A percentile compares a stretch with the other conserved stretches of the same genome.
phyloP scores from a whole-genome alignment of 495 filamentous ascomycete genomes.

The Neurospora sp. region DNA sequence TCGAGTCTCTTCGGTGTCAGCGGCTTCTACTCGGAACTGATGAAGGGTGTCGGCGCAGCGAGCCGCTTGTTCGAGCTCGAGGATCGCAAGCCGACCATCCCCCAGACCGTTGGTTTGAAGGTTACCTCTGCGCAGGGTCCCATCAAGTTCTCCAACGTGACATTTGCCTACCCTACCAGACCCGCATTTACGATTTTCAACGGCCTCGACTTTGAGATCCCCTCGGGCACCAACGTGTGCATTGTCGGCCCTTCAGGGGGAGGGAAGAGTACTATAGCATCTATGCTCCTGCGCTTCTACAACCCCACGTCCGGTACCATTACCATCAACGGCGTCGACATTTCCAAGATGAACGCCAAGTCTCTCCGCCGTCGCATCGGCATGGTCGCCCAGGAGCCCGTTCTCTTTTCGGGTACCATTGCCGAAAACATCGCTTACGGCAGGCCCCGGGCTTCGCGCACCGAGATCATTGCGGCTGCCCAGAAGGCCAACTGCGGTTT shows the following conservation, averaged over 20 bases:
- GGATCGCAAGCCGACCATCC: constrained; percentile 81
- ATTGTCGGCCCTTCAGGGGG: constrained; percentile 93
- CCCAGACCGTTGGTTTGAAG: constrained; percentile 65
- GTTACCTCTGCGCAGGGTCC: constrained; percentile 75
- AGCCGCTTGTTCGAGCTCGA: constrained; percentile 92
- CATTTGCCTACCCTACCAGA: constrained; percentile 83
- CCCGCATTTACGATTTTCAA: constrained; percentile 88
- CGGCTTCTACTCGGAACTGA: constrained; percentile 93
- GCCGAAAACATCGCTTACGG: constrained; percentile 97
- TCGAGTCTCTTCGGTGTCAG: constrained; percentile 86
- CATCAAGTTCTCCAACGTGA: constrained; percentile 75
- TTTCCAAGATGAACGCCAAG: constrained; percentile 84
- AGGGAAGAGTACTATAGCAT: constrained; percentile 90
- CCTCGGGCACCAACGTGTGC: constrained; percentile 86
- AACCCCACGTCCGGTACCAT: constrained; percentile 68
- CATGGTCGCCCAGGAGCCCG: constrained; percentile 89
- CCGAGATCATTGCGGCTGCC: constrained; percentile 78
- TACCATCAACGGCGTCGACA: constrained; percentile 74
- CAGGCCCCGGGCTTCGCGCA: constrained; percentile 62
- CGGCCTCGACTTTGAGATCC: constrained; percentile 78
- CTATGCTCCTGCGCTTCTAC: constrained; percentile 84
- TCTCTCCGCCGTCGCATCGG: constrained; percentile 89
- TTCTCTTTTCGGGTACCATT: constrained; percentile 90
- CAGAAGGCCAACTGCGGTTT: constrained; percentile 94
- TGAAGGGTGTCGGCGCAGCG: constrained; percentile 96